Evolutionary conservation across 192 early-diverging fungal genomes (phyloP).

Genomic region (Coemansia sp.): DNA sequence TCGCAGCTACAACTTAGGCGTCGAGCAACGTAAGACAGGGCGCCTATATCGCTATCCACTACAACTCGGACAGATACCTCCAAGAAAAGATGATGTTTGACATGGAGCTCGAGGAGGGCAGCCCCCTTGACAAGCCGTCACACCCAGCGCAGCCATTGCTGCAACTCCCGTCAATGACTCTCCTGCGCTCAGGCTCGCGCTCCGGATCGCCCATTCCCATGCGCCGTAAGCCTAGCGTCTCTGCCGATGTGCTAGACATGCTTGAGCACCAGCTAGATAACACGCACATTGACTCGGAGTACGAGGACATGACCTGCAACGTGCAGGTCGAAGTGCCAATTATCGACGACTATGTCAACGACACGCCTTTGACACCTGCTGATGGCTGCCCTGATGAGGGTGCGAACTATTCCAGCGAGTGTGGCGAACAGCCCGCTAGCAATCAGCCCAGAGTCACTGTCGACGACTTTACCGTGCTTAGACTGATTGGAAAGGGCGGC

Average conservation of each 20-base stretch:
- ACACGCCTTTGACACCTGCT: not conserved
- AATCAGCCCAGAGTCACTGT: slow-evolving; percentile 24
- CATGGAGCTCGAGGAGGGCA: slow-evolving; percentile 42
- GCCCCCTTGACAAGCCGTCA: slow-evolving; percentile 2
- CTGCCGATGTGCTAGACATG: slow-evolving; percentile 33
- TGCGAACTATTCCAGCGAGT: not conserved
- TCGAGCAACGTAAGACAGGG: not conserved
- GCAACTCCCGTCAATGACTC: slow-evolving; percentile 32
- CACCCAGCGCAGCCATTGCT: slow-evolving; percentile 15
- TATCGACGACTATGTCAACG: slow-evolving; percentile 45
- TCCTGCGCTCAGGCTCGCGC: slow-evolving; percentile 33
- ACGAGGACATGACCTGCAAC: slow-evolving; percentile 45
- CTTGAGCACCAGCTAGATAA: slow-evolving; percentile 47
- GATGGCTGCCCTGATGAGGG: not conserved
- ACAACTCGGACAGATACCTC: not conserved
- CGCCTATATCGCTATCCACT: not conserved
- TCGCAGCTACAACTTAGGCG: slow-evolving; percentile 20
- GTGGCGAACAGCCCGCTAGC: not conserved
- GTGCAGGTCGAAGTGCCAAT: slow-evolving; percentile 50
- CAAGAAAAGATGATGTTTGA: slow-evolving; percentile 40
- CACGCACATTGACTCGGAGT: slow-evolving; percentile 44
- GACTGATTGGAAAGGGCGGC: slow-evolving; percentile 69
- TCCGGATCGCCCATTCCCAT: slow-evolving; percentile 19
- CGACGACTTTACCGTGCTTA: slow-evolving; percentile 61
- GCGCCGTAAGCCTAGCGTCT: slow-evolving; percentile 41